Evolutionary conservation across 495 filamentous ascomycete species (phyloP).

Genomic region (Aspergillus bertholletiae): DNA sequence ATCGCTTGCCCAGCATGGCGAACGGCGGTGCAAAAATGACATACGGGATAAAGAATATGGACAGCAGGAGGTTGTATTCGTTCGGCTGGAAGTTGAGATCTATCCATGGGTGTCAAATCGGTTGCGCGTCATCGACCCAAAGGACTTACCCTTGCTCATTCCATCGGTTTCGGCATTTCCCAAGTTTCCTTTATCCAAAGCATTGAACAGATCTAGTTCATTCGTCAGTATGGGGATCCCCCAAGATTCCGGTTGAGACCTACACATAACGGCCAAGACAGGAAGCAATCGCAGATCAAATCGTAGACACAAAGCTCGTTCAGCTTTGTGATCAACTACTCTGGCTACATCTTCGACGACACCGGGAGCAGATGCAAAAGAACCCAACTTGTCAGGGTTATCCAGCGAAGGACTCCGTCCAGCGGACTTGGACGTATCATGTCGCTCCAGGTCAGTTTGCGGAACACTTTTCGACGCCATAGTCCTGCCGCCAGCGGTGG

Average conservation of each 20-base stretch:
- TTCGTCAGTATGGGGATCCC: too few species aligned
- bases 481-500: neutral
- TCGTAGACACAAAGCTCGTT: slow-evolving; percentile 59
- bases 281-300: slow-evolving; percentile 63
- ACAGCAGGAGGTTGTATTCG: slow-evolving; percentile 69
- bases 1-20: slow-evolving; percentile 67
- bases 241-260: slow-evolving; percentile 16
- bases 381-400: slow-evolving; percentile 26
- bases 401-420: slow-evolving; percentile 16
- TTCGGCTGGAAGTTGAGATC: slow-evolving; percentile 54
- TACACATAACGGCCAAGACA: slow-evolving; percentile 62
- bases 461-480: slow-evolving; percentile 13
- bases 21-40: slow-evolving; percentile 64
- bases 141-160: slow-evolving; percentile 38
- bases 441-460: slow-evolving; percentile 12
- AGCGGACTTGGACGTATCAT: slow-evolving; percentile 17
- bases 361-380: slow-evolving; percentile 27
- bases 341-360: slow-evolving; percentile 34
- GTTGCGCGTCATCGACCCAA: too few species aligned
- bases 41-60: slow-evolving; percentile 77
- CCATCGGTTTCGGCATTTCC: slow-evolving; percentile 69
- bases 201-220: slow-evolving; percentile 59
- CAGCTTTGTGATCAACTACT: slow-evolving; percentile 46
- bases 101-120: slow-evolving; percentile 15
- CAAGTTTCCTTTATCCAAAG: slow-evolving; percentile 65